Base-by-base conservation (phyloP, 2,329 filamentous ascomycete genomes). In the Fusarium duplospermum region DNA sequence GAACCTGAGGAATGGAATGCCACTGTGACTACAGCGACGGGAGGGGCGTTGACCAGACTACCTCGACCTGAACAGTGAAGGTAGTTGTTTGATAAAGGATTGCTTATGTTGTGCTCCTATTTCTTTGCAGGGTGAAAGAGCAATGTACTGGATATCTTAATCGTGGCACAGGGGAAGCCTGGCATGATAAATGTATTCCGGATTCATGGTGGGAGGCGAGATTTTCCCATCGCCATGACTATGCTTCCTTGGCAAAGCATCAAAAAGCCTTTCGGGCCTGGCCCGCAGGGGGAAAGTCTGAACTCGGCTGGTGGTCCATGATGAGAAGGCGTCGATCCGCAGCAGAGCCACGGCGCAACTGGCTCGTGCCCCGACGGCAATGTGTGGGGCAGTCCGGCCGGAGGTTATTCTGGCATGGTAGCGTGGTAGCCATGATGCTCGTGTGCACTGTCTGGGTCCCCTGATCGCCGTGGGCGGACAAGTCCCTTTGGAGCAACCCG, bases 251-350 rank as follows among this genome's bases (percentile, higher is more conserved):
- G 57, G 50, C 63, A 68, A 67, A 54, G 54, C 47, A 62, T 64
- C 24, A 35, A 50, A 63, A 45, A 56, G 60, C 42, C 59, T 18
- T 62, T 42, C 16, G 59, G 58, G 31, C 50, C 50, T 62, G 58
- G 36, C 61, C 76, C 71, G 73, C 66, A 31, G 9, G 47, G 52
- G 29, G 20, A 73, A 77, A 70, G 64, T 68, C 40, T 71, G 69
- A 76, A 70, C 64, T 61, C 20, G 29, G 50, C 35, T 9, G 47
- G 7, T 63, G 33, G 35, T 61, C 64, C 50, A 65, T 52, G 66
- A 66, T 62, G 64, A 20, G 62, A 40, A 38, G 47, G 38, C 58
- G 58, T 62, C 50, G 56, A 65, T 38, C 59, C 45, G 56, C 42
- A 52, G 56, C 45, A 42, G 62, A 36, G 66, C 61, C 62, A 60